Conservation (phyloP, 179 eudicot species). For the Silene coronaria region DNA sequence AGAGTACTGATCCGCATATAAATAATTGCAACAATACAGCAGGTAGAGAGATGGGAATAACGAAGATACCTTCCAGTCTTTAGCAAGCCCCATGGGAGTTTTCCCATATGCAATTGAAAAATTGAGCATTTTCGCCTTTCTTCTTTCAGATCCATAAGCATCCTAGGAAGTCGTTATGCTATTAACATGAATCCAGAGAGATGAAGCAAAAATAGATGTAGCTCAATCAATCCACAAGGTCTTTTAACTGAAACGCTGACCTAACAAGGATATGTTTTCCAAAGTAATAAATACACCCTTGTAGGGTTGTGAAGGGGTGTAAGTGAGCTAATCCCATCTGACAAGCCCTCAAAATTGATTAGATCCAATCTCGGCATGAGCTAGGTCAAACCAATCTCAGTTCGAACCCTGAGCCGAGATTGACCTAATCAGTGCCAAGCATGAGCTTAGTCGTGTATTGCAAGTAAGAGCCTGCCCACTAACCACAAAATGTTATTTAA, state of each 20-base stretch:
- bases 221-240: not conserved
- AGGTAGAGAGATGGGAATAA: slow-evolving; percentile 1
- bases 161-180: slow-evolving; percentile 43
- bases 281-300: not conserved
- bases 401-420: not conserved
- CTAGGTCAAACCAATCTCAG: not conserved
- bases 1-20: not conserved
- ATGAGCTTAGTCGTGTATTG: not conserved
- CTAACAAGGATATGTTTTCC: not conserved
- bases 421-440: not conserved
- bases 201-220: not conserved
- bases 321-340: not conserved
- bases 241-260: not conserved
- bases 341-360: not conserved
- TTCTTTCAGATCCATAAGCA: slow-evolving; percentile 91
- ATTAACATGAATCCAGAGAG: slow-evolving; percentile 2
- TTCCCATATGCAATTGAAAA: slow-evolving; percentile 98
- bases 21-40: not conserved
- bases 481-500: not conserved
- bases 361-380: no score
- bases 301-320: not conserved
- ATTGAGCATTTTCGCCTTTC: slow-evolving; percentile 98
- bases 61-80: slow-evolving; percentile 84
- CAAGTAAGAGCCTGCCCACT: not conserved
- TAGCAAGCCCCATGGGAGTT: slow-evolving; percentile 82